Conservation (phyloP, 257 asterid species). For the Solanum commersonii region DNA sequence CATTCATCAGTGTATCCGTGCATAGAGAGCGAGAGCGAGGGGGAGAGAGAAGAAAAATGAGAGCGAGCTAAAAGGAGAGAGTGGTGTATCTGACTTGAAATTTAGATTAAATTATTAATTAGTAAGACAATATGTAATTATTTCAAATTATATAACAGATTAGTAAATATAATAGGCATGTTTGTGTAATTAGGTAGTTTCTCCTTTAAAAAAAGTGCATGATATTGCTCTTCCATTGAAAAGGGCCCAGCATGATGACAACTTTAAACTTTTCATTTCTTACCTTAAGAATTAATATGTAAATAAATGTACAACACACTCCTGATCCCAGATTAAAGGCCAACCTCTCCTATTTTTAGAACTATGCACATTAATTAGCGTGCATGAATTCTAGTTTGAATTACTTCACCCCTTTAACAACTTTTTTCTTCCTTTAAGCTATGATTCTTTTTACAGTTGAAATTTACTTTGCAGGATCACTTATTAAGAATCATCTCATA, state of each 20-base stretch:
- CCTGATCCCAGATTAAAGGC: neutral
- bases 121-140: no score
- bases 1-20: no score
- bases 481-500: slow-evolving; percentile 82
- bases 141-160: no score
- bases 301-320: neutral
- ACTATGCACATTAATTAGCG: neutral
- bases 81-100: no score
- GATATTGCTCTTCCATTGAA: neutral
- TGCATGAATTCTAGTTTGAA: neutral
- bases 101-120: no score
- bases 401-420: neutral
- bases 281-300: neutral
- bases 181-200: no score
- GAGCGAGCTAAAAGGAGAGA: no score
- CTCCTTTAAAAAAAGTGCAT: no score
- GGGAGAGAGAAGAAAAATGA: no score
- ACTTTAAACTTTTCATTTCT: neutral
- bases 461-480: slow-evolving; percentile 50
- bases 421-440: neutral
- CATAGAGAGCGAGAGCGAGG: no score
- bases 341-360: neutral
- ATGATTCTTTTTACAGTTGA: neutral
- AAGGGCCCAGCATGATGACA: neutral
- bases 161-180: no score